phyloP scores from a whole-genome alignment of 179 eudicot genomes.

The Spergularia azorica region DNA sequence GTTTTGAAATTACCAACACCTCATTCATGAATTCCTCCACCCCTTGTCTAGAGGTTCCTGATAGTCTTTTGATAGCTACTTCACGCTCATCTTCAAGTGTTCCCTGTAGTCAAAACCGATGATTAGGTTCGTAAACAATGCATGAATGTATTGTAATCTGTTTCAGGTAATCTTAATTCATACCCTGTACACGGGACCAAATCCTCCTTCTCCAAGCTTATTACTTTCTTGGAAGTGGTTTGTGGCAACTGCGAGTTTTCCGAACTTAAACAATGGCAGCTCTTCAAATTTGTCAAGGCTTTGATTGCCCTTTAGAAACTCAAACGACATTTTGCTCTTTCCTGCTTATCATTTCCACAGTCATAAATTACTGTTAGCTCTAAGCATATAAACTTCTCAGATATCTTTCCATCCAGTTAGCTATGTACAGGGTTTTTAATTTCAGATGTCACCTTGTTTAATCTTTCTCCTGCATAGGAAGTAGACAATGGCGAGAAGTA shows the following conservation, averaged over 20 bases:
- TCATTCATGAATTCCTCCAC: conserved; percentile 33
- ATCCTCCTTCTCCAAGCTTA: conserved; percentile 41
- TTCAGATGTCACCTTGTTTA: not conserved
- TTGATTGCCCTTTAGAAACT: not conserved
- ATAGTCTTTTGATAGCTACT: conserved; percentile 31
- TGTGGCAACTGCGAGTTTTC: conserved; percentile 27
- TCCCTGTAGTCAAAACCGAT: conserved; percentile 17
- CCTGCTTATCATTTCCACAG: not conserved
- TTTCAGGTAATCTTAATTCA: not conserved
- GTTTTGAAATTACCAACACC: conserved; percentile 30
- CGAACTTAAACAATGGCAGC: conserved; percentile 29
- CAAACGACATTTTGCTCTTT: not conserved
- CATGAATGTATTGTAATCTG: not conserved
- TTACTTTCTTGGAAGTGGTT: conserved; percentile 22
- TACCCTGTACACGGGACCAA: conserved; percentile 34
- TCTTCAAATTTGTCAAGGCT: conserved; percentile 13
- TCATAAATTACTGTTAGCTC: not conserved
- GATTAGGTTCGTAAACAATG: not conserved
- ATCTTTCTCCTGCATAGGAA: not conserved
- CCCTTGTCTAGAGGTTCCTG: conserved; percentile 33
- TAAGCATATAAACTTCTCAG: conserved; percentile 12
- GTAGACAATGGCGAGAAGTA: not conserved
- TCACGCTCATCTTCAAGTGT: conserved; percentile 20
- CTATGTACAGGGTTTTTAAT: not conserved
- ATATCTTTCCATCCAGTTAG: not conserved